Percentiles rank a stretch among this genome's conserved stretches.
phyloP scores from a whole-genome alignment of 345 rosid genomes.

The Melastoma malabathricum region DNA sequence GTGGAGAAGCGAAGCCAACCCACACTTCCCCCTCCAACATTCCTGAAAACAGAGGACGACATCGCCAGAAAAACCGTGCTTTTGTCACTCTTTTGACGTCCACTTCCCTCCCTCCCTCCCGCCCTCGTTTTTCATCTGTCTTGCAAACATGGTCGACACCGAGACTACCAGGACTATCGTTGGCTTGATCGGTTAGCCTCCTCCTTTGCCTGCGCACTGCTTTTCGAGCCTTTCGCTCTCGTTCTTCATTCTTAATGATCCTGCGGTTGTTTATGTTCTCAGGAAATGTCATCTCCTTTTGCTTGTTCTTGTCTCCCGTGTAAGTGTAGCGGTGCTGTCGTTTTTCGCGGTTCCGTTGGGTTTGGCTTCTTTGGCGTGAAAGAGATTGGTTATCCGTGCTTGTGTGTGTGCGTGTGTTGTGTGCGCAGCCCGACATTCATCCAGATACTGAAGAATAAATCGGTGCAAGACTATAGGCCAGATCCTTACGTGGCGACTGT shows the following conservation, averaged over 20 bases:
- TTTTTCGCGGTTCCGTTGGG: too few relatives aligned
- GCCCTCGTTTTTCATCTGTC: not conserved
- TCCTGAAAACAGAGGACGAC: too few relatives aligned
- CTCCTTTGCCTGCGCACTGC: too few relatives aligned
- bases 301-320: slow-evolving; percentile 62
- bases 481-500: slow-evolving; percentile 69
- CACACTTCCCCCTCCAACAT: too few relatives aligned
- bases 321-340: slow-evolving; percentile 14
- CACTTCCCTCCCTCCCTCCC: not conserved
- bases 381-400: not conserved
- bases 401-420: not conserved
- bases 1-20: too few relatives aligned
- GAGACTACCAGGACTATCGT: slow-evolving; percentile 25
- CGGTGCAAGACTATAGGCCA: slow-evolving; percentile 38
- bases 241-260: not conserved
- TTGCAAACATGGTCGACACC: slow-evolving; percentile 15
- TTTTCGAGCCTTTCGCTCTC: too few relatives aligned
- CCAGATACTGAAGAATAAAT: slow-evolving; percentile 34
- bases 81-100: too few relatives aligned
- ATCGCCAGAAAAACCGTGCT: too few relatives aligned
- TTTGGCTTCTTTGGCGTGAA: too few relatives aligned
- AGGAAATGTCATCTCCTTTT: slow-evolving; percentile 69
- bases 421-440: slow-evolving; percentile 49
- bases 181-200: slow-evolving; percentile 55
- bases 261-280: not conserved